These are phyloP conservation scores for Multifurca ochricompacta DNA, from an alignment of 768 basidiomycete genomes.

Conservation along the genomic window DNA sequence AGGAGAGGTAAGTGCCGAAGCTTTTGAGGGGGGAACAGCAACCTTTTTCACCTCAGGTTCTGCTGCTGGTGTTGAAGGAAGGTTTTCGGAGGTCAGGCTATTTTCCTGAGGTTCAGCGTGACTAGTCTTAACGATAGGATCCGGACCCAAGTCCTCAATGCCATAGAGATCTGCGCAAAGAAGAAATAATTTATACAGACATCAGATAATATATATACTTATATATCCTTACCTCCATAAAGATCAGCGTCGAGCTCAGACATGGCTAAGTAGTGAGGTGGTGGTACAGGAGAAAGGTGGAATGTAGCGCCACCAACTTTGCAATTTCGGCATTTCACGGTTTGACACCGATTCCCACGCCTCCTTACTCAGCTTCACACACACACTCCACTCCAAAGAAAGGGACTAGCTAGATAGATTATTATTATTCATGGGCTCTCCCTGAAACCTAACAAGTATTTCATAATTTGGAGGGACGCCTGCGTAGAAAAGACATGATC, in stretches of 20 bases:
- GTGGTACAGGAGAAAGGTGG: slow-evolving; percentile 22
- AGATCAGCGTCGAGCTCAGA: slow-evolving; percentile 83
- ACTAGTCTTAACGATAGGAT: slow-evolving; percentile 33
- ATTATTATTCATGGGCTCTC: slow-evolving; percentile 31
- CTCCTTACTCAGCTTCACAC: slow-evolving; percentile 1
- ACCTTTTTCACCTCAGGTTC: not conserved
- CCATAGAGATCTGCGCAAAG: slow-evolving; percentile 46
- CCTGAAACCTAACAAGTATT: slow-evolving; percentile 59
- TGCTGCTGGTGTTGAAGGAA: not conserved
- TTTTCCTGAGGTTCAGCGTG: slow-evolving; percentile 11
- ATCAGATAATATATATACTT: not conserved
- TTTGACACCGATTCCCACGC: slow-evolving; percentile 16
- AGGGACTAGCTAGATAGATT: too few relatives aligned
- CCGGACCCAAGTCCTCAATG: slow-evolving; percentile 46
- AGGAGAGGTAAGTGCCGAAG: not conserved
- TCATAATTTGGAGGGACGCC: slow-evolving; percentile 66
- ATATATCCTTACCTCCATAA: slow-evolving; percentile 65
- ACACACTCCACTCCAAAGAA: too few relatives aligned
- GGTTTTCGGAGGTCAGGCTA: slow-evolving; percentile 8
- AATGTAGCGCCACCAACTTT: slow-evolving; percentile 12
- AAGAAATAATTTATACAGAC: not conserved
- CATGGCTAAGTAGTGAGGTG: slow-evolving; percentile 36
- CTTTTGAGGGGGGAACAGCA: not conserved
- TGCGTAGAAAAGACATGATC: slow-evolving; percentile 21
- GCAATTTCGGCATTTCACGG: slow-evolving; percentile 7